Base-by-base conservation (phyloP, 2,329 filamentous ascomycete genomes). In the Curvularia sp. region DNA sequence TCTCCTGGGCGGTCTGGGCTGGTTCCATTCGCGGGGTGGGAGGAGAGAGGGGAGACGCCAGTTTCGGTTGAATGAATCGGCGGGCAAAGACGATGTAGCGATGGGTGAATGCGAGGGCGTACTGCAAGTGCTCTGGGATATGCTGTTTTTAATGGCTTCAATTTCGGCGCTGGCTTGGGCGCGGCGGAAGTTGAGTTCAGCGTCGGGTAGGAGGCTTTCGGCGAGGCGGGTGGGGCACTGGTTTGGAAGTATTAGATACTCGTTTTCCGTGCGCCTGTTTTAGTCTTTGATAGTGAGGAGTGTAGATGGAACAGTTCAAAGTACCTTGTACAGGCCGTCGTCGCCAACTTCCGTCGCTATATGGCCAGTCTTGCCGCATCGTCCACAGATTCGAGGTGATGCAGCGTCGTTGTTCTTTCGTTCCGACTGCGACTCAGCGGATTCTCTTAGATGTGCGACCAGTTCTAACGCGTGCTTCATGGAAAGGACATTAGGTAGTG, bases 161-260 rank as follows among this genome's bases (percentile, higher is more conserved):
- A 53, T 26, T 41, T 57, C 54, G 20, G 49, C 8, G 41, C n/a
- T 41, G 33, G 33, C 26, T 46, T 46, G 31, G 13, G 24, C 48
- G 6, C 33, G 49, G 24, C 30, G 48, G 24, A 10, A 15, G 10
- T 52, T 18, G 15, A 47, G 24, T 46, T 57, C 41, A 1, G 9
- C 8, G 10, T 9, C 6, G 12, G 26, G 30, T 7, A 31, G n/a
- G 6, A 15, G 9, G 18, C 12, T 22, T 24, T 57, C 41, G n/a
- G 35, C 24, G 13, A 15, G 42, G 13, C 49, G 49, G 20, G 6
- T 38, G 5, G 26, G 49, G 9, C 54, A 57, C 54, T 57, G 43
- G n/a, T 13, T 9, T 13, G 28, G 28, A 26, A 20, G 15, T n/a
- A n/a, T 13, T 13, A 31, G 10, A 31, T 31, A 31, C 8, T 31